Evolutionary conservation across 768 basidiomycete genomes (phyloP).

Genomic region (Lactarius vividus): DNA sequence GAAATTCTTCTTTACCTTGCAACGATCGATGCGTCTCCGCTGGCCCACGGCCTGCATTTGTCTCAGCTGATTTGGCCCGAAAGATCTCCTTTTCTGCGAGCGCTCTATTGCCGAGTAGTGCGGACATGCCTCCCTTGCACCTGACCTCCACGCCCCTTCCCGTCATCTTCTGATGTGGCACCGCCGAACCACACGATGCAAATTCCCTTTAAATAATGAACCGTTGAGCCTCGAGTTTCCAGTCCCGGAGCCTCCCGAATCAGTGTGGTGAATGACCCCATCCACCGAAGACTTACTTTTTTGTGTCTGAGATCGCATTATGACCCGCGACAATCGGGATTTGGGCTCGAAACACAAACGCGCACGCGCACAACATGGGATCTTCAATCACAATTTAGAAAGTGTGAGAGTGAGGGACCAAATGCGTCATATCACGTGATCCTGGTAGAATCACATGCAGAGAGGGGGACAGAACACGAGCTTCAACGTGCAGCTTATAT

Average conservation of each 20-base stretch:
- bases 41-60: slow-evolving; percentile 7
- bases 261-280: not conserved
- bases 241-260: not conserved
- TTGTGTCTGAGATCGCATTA: not conserved
- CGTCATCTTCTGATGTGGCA: slow-evolving; percentile 21
- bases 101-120: slow-evolving; percentile 22
- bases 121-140: slow-evolving; percentile 25
- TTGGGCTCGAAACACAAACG: not conserved
- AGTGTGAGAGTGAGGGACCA: not conserved
- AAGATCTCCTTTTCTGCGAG: slow-evolving; percentile 22
- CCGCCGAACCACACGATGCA: not conserved
- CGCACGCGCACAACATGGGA: not conserved
- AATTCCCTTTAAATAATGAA: slow-evolving; percentile 19
- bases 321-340: not conserved
- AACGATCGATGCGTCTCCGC: slow-evolving; percentile 14
- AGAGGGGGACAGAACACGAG: not conserved
- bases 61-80: slow-evolving; percentile 21
- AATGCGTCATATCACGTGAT: slow-evolving; percentile 11
- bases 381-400: not conserved
- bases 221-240: slow-evolving; percentile 7
- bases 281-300: not conserved
- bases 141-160: slow-evolving; percentile 26
- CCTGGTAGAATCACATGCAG: slow-evolving; percentile 16
- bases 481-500: slow-evolving; percentile 5
- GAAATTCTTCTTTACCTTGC: not conserved